Evolutionary conservation across 2,329 filamentous ascomycete genomes (phyloP).

Genomic region (Diaporthe vexans): DNA sequence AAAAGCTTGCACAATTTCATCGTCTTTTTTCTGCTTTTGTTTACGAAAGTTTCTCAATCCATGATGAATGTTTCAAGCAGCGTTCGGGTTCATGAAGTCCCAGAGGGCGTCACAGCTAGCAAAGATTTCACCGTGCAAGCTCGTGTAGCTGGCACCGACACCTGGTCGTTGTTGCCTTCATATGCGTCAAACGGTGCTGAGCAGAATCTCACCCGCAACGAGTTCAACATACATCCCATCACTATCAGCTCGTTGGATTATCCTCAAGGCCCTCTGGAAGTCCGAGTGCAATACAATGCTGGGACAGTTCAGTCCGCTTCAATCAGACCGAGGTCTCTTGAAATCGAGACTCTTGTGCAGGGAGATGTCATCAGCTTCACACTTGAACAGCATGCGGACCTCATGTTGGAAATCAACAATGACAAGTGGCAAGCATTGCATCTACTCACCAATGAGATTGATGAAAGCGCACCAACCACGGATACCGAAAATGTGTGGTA

Average conservation of each 20-base stretch:
- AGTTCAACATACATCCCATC: background rate
- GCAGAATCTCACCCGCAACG: constrained; percentile 10
- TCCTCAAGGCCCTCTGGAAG: background rate
- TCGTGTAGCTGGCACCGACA: background rate
- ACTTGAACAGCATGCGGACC: background rate
- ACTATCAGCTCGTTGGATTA: constrained; percentile 24
- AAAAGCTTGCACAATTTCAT: background rate
- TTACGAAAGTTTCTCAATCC: background rate
- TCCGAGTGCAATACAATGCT: constrained; percentile 1
- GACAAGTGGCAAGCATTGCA: constrained; percentile 23
- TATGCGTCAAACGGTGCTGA: background rate
- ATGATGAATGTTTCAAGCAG: background rate
- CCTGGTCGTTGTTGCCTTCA: constrained; percentile 7
- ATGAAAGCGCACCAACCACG: background rate
- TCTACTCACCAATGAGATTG: constrained; percentile 5
- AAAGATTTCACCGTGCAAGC: constrained; percentile 12
- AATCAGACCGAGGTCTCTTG: background rate
- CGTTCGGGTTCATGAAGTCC: background rate
- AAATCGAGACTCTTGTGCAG: background rate
- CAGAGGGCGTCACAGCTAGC: constrained; percentile 10
- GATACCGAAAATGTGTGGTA: constrained; percentile 14
- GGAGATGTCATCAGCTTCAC: constrained; percentile 9
- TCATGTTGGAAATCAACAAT: constrained; percentile 21
- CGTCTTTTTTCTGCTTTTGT: background rate
- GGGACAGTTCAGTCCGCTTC: background rate